Evolutionary conservation across 805 yeast genomes (phyloP), one percentile per base, ranked within the genome.

Genomic region (Metschnikowia noctiluminum): DNA sequence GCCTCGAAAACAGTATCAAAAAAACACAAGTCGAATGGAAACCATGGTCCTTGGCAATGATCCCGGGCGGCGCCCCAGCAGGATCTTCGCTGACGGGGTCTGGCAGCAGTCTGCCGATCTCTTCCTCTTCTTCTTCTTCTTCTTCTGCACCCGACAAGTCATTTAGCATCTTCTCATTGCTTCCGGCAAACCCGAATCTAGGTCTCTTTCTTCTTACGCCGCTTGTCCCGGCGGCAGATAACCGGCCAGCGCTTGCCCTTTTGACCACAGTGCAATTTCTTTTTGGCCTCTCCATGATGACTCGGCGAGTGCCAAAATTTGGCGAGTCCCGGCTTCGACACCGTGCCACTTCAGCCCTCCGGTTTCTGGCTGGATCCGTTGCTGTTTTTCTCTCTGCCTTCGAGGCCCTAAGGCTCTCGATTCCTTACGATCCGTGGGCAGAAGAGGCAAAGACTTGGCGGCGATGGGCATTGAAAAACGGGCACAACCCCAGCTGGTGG

Each of bases 201-300:
- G 89, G 88, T 0, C 69, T 84, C 45, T 68, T 69, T 52, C 56
- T 82, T 32, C 82, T 88, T 84, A 87, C 90, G 0, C 89, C 89
- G 0, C 61, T 85, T 21, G 84, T 82, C 1, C 92, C 92, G 2
- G 87, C 90, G 0, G 76, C 85, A 8, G 91, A 85, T 53, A 80
- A 83, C 60, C 61, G 67, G 31, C 63, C 71, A 2, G 87, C 86
- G 1, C 60, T 85, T 1, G 77, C 76, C 57, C 57, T 78, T 0
- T 61, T 83, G 43, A 71, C 82, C 2, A 80, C 79, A 0, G 49
- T 78, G 2, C 91, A 85, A 59, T 62, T 81, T 21, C 64, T 70
- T 1, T 46, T 76, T n/a, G 87, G 87, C 4, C 41, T 74, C 15
- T 47, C 45, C 16, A 45, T 49, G 39, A 46, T 55, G 52, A 48